Evolutionary conservation across 768 basidiomycete species (phyloP), one percentile per base, ranked within the genome.

Genomic region (Pholiota conissans): DNA sequence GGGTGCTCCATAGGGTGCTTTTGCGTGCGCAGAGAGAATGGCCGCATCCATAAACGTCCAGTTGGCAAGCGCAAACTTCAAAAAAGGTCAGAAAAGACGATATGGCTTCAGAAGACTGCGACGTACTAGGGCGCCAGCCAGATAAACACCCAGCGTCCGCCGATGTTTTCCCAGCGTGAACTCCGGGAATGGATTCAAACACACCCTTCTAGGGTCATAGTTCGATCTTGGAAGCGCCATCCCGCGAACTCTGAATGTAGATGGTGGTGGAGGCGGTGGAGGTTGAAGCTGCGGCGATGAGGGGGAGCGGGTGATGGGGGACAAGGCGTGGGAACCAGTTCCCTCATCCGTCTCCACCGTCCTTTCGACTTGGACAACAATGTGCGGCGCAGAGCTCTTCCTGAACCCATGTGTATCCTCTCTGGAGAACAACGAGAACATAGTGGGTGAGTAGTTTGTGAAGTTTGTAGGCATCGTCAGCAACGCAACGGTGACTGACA

Each of bases 1-100:
- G 5, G 89, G 89, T 3, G 86, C 80, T 35, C 84, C 87, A 61
- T 83, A 83, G 3, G 92, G 90, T 1, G 91, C 75, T 53, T 83
- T 84, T 0, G 93, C 92, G 65, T 96, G 92, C 3, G 90, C 85
- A 9, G 95, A 97, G 37, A 94, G 81, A 53, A 98, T 87, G 22
- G 89, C 87, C 13, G 97, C 96, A 65, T 98, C 96, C 55, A 98
- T 77, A 74, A 99, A 95, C 3, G 90, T 82, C 94, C 96, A 98
- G 71, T 92, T 93, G 27, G 93, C 95, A 18, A 98, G 76, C 0
- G 95, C 92, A 72, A 98, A 98, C 95, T 95, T n/a, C 49, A 47
- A 46, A 52, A 54, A 50, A 49, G 54, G 26, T 51, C 48, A 45
- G 39, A 56, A 40, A 27, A 28, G 42, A 5, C 2, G 11, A 3